Evolutionary conservation across 108 stramenopile genomes (phyloP), one percentile per base, ranked within the genome.

Genomic region (Nitzschia sp.): DNA sequence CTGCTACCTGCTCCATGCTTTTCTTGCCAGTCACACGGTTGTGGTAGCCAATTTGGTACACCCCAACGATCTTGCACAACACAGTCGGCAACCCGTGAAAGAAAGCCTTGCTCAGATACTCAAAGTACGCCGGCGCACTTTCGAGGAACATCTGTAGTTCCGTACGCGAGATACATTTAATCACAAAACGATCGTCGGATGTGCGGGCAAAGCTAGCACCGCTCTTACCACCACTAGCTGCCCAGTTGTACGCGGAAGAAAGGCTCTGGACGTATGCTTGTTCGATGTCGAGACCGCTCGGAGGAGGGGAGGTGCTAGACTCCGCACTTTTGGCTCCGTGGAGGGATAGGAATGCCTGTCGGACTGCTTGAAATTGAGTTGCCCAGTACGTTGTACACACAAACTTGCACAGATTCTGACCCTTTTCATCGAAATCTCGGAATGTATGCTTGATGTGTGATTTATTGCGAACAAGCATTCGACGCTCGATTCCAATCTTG

Each of bases 121-220:
- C 97, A 80, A 98, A 98, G 75, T 98, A 98, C 0, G 95, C 95
- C 8, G 95, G 95, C 13, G 97, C 96, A 68, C 93, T 96, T 67
- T 98, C 96, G 25, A 98, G 69, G 75, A 98, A 98, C 97, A 98
- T 98, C 68, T 97, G 96, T 8, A 98, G 88, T 73, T 98, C 97
- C 15, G 96, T 97, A 50, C 95, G 63, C 15, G 89, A 92, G 31
- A 98, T 96, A 65, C 78, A 89, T 78, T 98, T 98, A 52, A 98
- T 93, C 45, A 98, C 94, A 75, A 97, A 94, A 15, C 96, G 78
- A 36, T 91, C 91, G 72, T 96, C 95, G 9, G 78, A 67, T 19
- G 95, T 96, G 30, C 89, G 70, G 6, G 84, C 67, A 59, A 96
- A 96, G 27, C 83, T 80, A 41, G 96, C 96, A 21, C 96, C 96